Evolutionary conservation across 139 green algal species (phyloP).

Genomic region (Coelastrella sp.): DNA sequence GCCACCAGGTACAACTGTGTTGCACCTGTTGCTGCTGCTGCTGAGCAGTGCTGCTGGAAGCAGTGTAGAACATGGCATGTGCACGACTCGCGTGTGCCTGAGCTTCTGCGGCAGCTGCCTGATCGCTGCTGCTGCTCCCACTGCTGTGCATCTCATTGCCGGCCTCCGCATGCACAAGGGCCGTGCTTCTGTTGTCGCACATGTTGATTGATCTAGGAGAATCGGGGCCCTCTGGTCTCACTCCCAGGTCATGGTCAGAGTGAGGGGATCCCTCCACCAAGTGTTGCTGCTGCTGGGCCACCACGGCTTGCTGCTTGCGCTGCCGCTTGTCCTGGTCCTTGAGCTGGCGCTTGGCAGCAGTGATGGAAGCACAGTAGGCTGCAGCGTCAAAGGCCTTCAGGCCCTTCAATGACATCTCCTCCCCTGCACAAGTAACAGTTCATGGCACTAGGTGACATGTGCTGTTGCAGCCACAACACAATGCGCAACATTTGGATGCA

Average conservation of each 20-base stretch:
- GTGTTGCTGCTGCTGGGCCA: constrained; percentile 20
- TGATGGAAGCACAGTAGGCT: constrained; percentile 52
- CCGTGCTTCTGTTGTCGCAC: constrained; percentile 12
- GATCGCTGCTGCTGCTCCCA: background rate
- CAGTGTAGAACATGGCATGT: constrained; percentile 32
- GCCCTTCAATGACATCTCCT: constrained; percentile 51
- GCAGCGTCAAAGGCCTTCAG: constrained; percentile 51
- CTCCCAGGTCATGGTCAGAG: constrained; percentile 39
- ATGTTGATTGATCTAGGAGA: background rate
- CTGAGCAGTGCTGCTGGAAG: constrained; percentile 6
- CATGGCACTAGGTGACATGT: background rate
- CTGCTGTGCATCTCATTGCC: background rate
- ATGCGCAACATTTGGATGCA: background rate
- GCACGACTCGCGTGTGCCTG: background rate
- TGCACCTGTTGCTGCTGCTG: constrained; percentile 34
- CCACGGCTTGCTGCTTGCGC: background rate
- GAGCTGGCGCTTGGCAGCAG: constrained; percentile 44
- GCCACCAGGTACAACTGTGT: constrained; percentile 28
- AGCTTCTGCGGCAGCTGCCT: constrained; percentile 6
- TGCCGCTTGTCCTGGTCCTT: constrained; percentile 23
- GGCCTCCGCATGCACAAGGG: constrained; percentile 45
- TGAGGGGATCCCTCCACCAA: background rate
- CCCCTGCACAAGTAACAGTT: constrained; percentile 14
- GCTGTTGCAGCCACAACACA: background rate
- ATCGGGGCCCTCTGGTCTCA: constrained; percentile 33